phyloP scores from a whole-genome alignment of 1,139 yeast species.

The Pichia cactophila region DNA sequence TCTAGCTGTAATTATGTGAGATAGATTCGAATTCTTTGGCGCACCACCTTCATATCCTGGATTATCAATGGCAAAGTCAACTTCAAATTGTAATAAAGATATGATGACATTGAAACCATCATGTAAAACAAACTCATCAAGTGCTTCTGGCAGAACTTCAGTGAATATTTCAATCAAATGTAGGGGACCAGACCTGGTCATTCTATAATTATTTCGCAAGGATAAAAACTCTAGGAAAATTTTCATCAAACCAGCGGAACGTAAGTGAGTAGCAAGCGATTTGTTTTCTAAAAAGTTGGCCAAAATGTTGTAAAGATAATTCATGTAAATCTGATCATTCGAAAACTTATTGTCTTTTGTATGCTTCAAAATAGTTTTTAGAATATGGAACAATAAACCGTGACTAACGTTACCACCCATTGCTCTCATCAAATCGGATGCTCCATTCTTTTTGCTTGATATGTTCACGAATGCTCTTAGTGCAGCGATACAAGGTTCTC shows the following conservation, averaged over 20 bases:
- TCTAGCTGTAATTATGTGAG: slow-evolving; percentile 53
- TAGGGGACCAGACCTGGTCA: slow-evolving; percentile 59
- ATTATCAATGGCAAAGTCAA: slow-evolving; percentile 52
- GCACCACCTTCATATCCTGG: slow-evolving; percentile 43
- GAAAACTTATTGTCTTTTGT: slow-evolving; percentile 32
- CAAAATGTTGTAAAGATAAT: slow-evolving; percentile 49
- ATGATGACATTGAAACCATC: slow-evolving; percentile 63
- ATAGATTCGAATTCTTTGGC: slow-evolving; percentile 47
- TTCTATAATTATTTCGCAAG: slow-evolving; percentile 42
- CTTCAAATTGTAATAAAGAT: slow-evolving; percentile 55
- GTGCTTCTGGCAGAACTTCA: slow-evolving; percentile 38
- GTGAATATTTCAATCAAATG: slow-evolving; percentile 55
- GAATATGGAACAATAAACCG: slow-evolving; percentile 68
- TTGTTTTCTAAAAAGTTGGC: slow-evolving; percentile 52
- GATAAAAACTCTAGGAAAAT: slow-evolving; percentile 58
- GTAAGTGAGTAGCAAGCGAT: slow-evolving; percentile 40
- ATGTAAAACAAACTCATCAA: slow-evolving; percentile 53
- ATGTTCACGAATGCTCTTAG: slow-evolving; percentile 65
- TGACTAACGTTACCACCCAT: slow-evolving; percentile 87
- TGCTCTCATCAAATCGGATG: slow-evolving; percentile 71
- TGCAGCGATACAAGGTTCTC: slow-evolving; percentile 50
- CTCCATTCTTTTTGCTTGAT: slow-evolving; percentile 61
- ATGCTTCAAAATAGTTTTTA: slow-evolving; percentile 53
- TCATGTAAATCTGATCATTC: slow-evolving; percentile 43
- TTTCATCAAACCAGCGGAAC: slow-evolving; percentile 66